These are phyloP conservation scores for Solanum ossicruentum DNA, from an alignment of 257 asterid genomes.

Conservation along the genomic window DNA sequence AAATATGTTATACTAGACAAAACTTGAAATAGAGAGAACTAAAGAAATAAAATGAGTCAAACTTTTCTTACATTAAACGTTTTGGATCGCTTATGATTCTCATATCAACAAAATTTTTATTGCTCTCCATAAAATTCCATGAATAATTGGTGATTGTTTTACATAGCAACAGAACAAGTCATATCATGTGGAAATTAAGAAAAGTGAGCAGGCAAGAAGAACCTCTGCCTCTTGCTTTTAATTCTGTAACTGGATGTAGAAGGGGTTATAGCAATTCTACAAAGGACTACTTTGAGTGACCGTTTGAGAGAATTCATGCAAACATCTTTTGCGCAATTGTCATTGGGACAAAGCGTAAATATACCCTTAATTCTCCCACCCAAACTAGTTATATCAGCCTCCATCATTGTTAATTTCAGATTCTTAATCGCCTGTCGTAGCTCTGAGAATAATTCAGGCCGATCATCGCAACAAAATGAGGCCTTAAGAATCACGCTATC, in stretches of 20 bases:
- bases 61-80: too few species aligned
- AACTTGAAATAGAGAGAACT: too few species aligned
- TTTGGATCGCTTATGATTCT: too few species aligned
- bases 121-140: neutral
- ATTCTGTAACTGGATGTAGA: constrained; percentile 23
- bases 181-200: neutral
- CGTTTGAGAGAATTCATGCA: constrained; percentile 21
- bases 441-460: constrained; percentile 58
- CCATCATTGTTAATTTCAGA: constrained; percentile 20
- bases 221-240: constrained; percentile 79
- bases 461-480: constrained; percentile 61
- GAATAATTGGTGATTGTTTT: neutral
- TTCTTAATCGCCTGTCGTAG: constrained; percentile 39
- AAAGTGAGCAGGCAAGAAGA: constrained; percentile 34
- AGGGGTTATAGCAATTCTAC: constrained; percentile 35
- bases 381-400: constrained; percentile 48
- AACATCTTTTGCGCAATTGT: neutral
- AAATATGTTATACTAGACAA: too few species aligned
- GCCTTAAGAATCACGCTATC: constrained; percentile 18
- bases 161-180: neutral
- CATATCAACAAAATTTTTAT: too few species aligned
- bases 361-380: constrained; percentile 55
- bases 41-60: too few species aligned
- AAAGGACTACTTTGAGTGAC: constrained; percentile 36
- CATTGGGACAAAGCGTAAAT: constrained; percentile 24